Evolutionary conservation across 768 basidiomycete genomes (phyloP).

Genomic region (Filobasidium floriforme): DNA sequence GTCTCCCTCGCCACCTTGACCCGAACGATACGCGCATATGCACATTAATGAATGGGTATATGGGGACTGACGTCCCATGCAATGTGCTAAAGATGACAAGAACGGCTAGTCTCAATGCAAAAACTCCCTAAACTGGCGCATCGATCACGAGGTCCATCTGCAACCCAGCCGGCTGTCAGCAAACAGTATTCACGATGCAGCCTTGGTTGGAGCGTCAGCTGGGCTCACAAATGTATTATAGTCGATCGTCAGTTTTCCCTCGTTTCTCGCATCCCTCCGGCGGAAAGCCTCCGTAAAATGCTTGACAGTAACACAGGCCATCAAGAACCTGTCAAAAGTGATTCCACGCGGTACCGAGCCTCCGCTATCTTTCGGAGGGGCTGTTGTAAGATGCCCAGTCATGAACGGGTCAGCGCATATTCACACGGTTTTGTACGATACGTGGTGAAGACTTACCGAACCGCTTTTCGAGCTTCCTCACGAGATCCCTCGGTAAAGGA

Average conservation of each 20-base stretch:
- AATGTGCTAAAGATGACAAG: too few relatives aligned
- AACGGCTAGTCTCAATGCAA: too few relatives aligned
- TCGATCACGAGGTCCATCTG: conserved; percentile 43
- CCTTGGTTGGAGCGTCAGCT: not conserved
- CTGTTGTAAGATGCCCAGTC: not conserved
- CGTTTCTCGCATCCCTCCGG: conserved; percentile 32
- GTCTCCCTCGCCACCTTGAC: too few relatives aligned
- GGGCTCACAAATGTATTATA: conserved; percentile 39
- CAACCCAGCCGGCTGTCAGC: not conserved
- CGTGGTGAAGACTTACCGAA: conserved; percentile 24
- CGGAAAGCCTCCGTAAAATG: conserved; percentile 45
- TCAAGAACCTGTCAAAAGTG: conserved; percentile 44
- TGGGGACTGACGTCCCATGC: too few relatives aligned
- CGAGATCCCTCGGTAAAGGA: conserved; percentile 41
- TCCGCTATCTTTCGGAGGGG: conserved; percentile 18
- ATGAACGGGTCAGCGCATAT: not conserved
- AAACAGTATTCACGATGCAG: not conserved
- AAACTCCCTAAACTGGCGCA: conserved; percentile 24
- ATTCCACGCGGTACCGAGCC: conserved; percentile 27
- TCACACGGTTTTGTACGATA: not conserved
- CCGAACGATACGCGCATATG: too few relatives aligned
- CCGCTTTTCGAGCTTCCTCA: conserved; percentile 41
- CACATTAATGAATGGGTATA: too few relatives aligned
- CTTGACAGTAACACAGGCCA: conserved; percentile 46
- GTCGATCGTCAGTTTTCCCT: conserved; percentile 40